Conservation (phyloP, 2,329 filamentous ascomycete genomes). For the Botrytis deweyae region DNA sequence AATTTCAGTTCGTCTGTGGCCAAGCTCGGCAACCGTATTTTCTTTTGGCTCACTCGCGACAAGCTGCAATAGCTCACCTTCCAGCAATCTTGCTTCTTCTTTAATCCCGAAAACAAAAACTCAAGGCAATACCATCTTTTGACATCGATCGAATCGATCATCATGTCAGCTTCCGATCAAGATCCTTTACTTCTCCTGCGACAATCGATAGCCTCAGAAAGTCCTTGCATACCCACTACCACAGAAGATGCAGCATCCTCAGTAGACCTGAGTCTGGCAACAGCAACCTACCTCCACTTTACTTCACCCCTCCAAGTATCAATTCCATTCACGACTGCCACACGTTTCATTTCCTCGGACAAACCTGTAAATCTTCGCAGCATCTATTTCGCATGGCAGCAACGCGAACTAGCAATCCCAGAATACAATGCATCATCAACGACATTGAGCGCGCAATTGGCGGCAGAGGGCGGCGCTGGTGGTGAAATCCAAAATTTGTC, state of each 20-base stretch:
- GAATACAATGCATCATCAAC: conserved; percentile 87
- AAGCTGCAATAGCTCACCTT: conserved; percentile 19
- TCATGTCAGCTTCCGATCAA: conserved; percentile 48
- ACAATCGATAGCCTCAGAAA: conserved; percentile 71
- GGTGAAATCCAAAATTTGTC: conserved; percentile 81
- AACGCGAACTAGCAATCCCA: conserved; percentile 84
- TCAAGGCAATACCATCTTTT: neutral
- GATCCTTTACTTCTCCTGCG: conserved; percentile 84
- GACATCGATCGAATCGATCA: conserved; percentile 25
- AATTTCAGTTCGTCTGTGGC: conserved; percentile 33
- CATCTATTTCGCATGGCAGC: conserved; percentile 95
- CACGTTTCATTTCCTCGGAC: conserved; percentile 81
- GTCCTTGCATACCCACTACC: conserved; percentile 70
- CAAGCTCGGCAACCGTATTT: conserved; percentile 20
- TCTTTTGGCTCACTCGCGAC: conserved; percentile 20
- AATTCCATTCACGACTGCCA: conserved; percentile 69
- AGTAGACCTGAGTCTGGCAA: conserved; percentile 58
- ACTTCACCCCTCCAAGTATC: conserved; percentile 57
- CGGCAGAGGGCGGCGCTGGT: conserved; percentile 50
- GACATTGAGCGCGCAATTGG: conserved; percentile 74
- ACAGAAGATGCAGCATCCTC: conserved; percentile 65
- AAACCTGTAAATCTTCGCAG: conserved; percentile 81
- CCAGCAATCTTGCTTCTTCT: conserved; percentile 1
- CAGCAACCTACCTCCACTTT: conserved; percentile 79
- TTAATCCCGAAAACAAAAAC: neutral